Evolutionary conservation across 192 early-diverging fungal genomes (phyloP), one percentile per base, ranked within the genome.

Genomic region (Gamsiella multidivaricata): DNA sequence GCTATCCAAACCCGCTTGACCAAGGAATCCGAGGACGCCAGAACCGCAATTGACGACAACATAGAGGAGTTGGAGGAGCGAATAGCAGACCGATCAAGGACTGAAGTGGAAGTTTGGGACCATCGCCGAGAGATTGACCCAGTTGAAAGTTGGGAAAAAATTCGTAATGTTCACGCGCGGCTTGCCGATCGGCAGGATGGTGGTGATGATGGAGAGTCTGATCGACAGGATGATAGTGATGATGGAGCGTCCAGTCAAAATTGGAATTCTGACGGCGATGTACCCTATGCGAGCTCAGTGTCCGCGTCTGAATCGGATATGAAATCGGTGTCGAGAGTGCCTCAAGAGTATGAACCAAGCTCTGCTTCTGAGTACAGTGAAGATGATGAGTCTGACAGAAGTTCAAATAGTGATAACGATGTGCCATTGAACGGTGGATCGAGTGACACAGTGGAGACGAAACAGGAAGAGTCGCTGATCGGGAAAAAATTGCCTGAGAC

Each of bases 11-110:
- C 46, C 3, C 49, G 61, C 12, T 41, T 64, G 23, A 53, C 61
- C 18, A 64, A 53, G 50, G 49, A 52, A 29, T 41, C 36, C 17
- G 61, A 64, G 61, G 50, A 51, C 6, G 46, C 61, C 12, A 63
- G 61, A 63, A 52, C 47, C 22, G 22, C 49, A 41, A 8, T 28
- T 3, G 61, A 63, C 7, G 33, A 52, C 11, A 7, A 63, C 37
- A 63, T 39, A 52, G 61, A 63, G 18, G 10, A 52, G 50, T 9
- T 3, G 26, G 25, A 39, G 61, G 46, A 63, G 17, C 60, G n/a
- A n/a, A n/a, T n/a, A n/a, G n/a, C n/a, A n/a, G n/a, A n/a, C n/a
- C n/a, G n/a, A n/a, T n/a, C n/a, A n/a, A n/a, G n/a, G n/a, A n/a
- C n/a, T n/a, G n/a, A n/a, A n/a, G n/a, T n/a, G n/a, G n/a, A n/a